Conservation (phyloP, 108 stramenopile genomes). For the Craspedostauros australis region DNA sequence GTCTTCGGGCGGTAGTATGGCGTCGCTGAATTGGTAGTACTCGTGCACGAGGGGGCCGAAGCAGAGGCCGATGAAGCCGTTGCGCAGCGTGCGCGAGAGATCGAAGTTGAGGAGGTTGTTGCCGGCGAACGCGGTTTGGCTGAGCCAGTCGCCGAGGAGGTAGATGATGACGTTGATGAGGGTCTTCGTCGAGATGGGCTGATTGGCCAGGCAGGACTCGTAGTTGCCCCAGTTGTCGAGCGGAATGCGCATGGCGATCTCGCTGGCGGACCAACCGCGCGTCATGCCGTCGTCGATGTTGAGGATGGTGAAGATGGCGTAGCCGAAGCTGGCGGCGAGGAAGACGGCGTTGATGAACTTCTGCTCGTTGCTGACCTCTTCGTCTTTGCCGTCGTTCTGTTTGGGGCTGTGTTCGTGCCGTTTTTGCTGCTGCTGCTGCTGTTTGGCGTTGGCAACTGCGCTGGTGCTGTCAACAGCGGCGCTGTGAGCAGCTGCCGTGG, state of each 20-base stretch:
- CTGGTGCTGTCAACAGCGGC: too few relatives aligned
- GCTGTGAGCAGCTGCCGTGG: too few relatives aligned
- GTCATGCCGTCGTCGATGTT: constrained; percentile 83
- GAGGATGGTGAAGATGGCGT: constrained; percentile 62
- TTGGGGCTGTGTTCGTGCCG: too few relatives aligned
- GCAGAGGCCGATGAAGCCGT: constrained; percentile 89
- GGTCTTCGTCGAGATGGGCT: constrained; percentile 89
- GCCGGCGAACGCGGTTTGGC: constrained; percentile 68
- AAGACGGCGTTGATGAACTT: constrained; percentile 72
- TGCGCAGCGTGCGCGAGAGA: constrained; percentile 70
- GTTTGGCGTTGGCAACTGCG: too few relatives aligned
- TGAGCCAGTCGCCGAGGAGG: constrained; percentile 92
- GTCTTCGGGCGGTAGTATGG: constrained; percentile 83
- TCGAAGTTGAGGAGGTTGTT: constrained; percentile 87
- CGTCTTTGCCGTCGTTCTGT: not conserved
- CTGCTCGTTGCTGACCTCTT: not conserved
- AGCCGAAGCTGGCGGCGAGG: constrained; percentile 63
- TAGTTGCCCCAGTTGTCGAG: constrained; percentile 88
- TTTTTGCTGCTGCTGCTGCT: too few relatives aligned
- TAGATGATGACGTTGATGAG: constrained; percentile 93
- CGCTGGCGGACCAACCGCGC: constrained; percentile 74
- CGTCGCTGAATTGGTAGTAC: constrained; percentile 92
- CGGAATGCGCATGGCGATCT: constrained; percentile 78
- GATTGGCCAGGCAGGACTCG: constrained; percentile 67
- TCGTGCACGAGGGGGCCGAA: constrained; percentile 92